Conservation (phyloP, 2,329 filamentous ascomycete species). For the Incumbomyces delicatus region DNA sequence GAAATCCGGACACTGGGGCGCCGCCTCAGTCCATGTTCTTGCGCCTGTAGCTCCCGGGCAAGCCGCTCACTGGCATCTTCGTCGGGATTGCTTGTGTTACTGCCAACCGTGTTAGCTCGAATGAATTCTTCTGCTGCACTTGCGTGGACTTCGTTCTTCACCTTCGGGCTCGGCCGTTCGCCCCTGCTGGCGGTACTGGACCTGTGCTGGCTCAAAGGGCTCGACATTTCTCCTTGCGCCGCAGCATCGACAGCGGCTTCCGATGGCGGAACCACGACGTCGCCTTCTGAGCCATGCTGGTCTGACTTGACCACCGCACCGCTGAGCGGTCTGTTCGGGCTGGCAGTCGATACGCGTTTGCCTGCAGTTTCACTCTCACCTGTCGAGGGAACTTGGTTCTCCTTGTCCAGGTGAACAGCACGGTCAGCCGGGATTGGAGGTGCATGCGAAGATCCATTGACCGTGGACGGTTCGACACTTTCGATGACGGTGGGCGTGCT, state of each 20-base stretch:
- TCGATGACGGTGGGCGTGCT: too few relatives aligned
- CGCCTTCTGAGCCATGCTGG: background rate
- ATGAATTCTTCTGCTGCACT: constrained; percentile 6
- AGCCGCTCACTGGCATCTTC: constrained; percentile 18
- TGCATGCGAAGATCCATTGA: too few relatives aligned
- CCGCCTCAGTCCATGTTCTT: constrained; percentile 19
- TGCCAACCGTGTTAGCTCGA: background rate
- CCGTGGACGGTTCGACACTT: too few relatives aligned
- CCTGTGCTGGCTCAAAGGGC: constrained; percentile 12
- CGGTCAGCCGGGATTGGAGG: too few relatives aligned
- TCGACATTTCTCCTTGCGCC: background rate
- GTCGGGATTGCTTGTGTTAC: constrained; percentile 14
- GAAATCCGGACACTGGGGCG: constrained; percentile 19
- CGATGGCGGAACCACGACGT: background rate
- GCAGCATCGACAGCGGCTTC: background rate
- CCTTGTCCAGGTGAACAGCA: background rate
- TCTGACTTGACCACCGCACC: background rate
- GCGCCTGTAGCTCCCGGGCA: constrained; percentile 18
- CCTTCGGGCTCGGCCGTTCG: background rate
- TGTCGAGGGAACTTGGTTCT: background rate
- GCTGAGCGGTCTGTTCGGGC: background rate
- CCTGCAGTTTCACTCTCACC: too few relatives aligned
- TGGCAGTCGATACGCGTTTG: too few relatives aligned
- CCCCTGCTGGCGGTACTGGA: constrained; percentile 13
- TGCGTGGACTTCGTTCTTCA: constrained; percentile 5